These are phyloP conservation scores for Gymnopilus dilepis DNA, from an alignment of 768 basidiomycete genomes.

Conservation along the genomic window DNA sequence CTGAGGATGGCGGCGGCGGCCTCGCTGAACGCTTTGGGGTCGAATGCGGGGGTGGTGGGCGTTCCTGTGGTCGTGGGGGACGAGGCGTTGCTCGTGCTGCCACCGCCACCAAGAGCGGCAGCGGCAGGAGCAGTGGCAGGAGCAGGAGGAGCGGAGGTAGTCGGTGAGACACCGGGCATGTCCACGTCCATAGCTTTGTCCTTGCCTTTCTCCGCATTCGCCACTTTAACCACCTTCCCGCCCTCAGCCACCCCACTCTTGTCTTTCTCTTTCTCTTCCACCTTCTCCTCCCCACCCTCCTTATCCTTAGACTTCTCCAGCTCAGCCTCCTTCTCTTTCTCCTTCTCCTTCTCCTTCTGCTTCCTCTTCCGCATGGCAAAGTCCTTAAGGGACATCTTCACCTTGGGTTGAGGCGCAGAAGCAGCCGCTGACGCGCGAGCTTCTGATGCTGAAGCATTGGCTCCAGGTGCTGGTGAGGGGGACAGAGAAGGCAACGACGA, in stretches of 20 bases:
- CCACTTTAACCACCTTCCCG: background rate
- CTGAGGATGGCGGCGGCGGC: conserved; percentile 1
- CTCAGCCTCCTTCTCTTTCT: conserved; percentile 15
- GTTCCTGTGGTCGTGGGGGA: conserved; percentile 7
- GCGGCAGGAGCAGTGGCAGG: background rate
- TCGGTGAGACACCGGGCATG: background rate
- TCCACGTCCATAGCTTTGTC: conserved; percentile 5
- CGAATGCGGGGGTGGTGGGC: background rate
- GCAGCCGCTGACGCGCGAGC: background rate
- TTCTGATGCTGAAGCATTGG: background rate
- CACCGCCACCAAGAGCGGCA: too few relatives aligned
- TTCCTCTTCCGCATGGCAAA: conserved; percentile 61
- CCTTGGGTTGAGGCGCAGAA: conserved; percentile 38
- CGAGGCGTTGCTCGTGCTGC: background rate
- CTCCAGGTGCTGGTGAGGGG: background rate
- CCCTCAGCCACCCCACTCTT: background rate
- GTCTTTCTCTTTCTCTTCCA: background rate
- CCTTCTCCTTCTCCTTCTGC: conserved; percentile 49
- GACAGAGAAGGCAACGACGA: background rate
- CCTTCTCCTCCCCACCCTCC: background rate
- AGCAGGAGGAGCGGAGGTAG: background rate
- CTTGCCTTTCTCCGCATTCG: background rate
- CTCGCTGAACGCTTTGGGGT: conserved; percentile 2
- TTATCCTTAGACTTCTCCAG: background rate
- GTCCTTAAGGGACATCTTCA: conserved; percentile 64